Percentiles rank a stretch among this genome's conserved stretches.
phyloP scores from a whole-genome alignment of 352 stramenopile species.

The Phytophthora parvispora region DNA sequence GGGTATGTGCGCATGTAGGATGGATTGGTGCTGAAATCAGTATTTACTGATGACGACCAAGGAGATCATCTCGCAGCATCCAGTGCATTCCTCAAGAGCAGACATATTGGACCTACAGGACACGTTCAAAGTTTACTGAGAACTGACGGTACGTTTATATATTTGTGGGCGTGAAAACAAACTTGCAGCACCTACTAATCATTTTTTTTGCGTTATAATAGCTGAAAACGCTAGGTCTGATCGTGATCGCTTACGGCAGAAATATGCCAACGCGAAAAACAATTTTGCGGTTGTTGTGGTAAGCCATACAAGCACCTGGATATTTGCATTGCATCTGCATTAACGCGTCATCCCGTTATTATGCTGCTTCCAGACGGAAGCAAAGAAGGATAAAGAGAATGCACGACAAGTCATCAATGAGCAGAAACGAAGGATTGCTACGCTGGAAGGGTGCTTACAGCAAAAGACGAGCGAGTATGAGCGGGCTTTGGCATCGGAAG shows the following conservation, averaged over 20 bases:
- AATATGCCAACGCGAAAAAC: constrained; percentile 86
- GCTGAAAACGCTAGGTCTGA: constrained; percentile 67
- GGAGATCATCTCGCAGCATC: background rate
- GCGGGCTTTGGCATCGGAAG: constrained; percentile 59
- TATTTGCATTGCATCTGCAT: too few relatives aligned
- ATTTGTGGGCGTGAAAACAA: background rate
- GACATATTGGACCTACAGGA: constrained; percentile 1
- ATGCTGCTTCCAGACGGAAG: constrained; percentile 60
- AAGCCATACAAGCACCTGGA: background rate
- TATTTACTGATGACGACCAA: constrained; percentile 55
- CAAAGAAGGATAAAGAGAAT: constrained; percentile 81
- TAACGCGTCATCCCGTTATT: background rate
- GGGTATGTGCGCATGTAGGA: constrained; percentile 53
- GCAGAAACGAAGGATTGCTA: constrained; percentile 55
- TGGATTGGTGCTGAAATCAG: constrained; percentile 69
- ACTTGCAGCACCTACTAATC: background rate
- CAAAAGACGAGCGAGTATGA: constrained; percentile 77
- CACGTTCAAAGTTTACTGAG: constrained; percentile 26
- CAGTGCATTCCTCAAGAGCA: constrained; percentile 14
- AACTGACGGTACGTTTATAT: constrained; percentile 22
- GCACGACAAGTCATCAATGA: constrained; percentile 61
- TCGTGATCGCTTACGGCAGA: constrained; percentile 75
- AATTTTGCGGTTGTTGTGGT: constrained; percentile 82
- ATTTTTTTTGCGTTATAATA: background rate
- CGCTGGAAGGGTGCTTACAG: constrained; percentile 57